Percentiles rank a stretch among this genome's conserved stretches.
Conservation (phyloP, 2,329 filamentous ascomycete genomes). For the Talaromyces atroroseus region DNA sequence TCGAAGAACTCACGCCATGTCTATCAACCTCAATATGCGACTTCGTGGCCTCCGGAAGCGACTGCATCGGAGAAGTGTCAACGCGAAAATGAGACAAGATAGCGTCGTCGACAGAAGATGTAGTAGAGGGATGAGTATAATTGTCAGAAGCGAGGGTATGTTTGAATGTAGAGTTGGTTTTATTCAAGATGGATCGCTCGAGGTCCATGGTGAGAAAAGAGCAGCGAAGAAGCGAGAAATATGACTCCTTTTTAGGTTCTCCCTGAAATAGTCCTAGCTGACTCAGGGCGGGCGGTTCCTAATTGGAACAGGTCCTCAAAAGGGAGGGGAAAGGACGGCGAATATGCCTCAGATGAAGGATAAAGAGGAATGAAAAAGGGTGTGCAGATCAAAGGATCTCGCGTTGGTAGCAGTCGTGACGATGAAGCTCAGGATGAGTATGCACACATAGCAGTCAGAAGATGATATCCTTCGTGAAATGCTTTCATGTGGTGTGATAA, state of each 20-base stretch:
- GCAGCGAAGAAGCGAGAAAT: neutral
- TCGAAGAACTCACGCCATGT: neutral
- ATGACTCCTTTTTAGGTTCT: neutral
- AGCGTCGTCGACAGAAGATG: neutral
- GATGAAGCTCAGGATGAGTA: neutral
- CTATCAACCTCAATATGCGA: neutral
- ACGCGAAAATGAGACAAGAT: neutral
- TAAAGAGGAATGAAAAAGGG: neutral
- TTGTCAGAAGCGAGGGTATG: neutral
- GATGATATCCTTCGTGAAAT: neutral
- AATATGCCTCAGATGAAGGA: neutral
- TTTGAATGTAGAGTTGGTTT: neutral
- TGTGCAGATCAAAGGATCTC: neutral
- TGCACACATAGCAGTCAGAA: neutral
- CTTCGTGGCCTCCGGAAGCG: neutral
- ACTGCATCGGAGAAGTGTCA: neutral
- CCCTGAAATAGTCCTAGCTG: neutral
- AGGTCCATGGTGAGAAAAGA: slow-evolving; percentile 4
- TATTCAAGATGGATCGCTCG: slow-evolving; percentile 8
- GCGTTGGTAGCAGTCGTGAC: neutral
- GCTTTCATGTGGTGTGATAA: neutral
- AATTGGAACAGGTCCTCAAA: neutral
- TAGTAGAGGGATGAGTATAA: neutral
- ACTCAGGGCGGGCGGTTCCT: neutral
- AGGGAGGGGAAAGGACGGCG: neutral